phyloP scores from a whole-genome alignment of 2,329 filamentous ascomycete genomes.

The Thielaviopsis populi region DNA sequence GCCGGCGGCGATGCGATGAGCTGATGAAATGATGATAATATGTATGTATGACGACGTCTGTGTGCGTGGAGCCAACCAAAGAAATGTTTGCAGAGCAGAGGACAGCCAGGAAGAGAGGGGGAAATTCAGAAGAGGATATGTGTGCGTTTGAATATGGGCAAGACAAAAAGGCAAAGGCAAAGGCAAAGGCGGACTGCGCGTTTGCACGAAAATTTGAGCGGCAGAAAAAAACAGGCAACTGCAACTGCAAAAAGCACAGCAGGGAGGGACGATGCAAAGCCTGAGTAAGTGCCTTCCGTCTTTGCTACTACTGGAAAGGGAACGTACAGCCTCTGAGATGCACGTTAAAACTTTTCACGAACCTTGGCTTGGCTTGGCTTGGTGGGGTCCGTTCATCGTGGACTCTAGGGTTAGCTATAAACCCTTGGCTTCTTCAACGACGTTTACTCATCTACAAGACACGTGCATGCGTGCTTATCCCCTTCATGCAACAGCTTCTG shows the following conservation, averaged over 20 bases:
- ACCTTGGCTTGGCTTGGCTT: too few species aligned
- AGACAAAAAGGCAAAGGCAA: background rate
- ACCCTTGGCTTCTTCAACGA: background rate
- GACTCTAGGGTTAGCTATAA: background rate
- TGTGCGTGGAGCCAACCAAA: background rate
- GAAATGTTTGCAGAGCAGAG: background rate
- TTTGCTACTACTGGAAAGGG: background rate
- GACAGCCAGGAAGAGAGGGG: background rate
- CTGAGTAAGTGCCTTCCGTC: background rate
- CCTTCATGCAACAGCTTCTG: too few species aligned
- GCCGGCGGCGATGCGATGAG: background rate
- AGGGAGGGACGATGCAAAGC: background rate
- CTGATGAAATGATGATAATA: background rate
- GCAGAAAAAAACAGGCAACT: background rate
- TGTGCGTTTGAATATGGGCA: too few species aligned
- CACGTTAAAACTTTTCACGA: background rate
- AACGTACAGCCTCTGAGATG: too few species aligned
- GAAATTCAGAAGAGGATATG: background rate
- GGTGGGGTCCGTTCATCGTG: background rate
- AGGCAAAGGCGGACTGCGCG: background rate
- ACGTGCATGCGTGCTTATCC: too few species aligned
- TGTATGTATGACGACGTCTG: background rate
- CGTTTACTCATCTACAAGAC: background rate
- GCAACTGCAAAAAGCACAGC: background rate
- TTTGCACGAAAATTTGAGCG: background rate